phyloP scores from a whole-genome alignment of 495 filamentous ascomycete genomes.

The Xylaria flabelliformis region DNA sequence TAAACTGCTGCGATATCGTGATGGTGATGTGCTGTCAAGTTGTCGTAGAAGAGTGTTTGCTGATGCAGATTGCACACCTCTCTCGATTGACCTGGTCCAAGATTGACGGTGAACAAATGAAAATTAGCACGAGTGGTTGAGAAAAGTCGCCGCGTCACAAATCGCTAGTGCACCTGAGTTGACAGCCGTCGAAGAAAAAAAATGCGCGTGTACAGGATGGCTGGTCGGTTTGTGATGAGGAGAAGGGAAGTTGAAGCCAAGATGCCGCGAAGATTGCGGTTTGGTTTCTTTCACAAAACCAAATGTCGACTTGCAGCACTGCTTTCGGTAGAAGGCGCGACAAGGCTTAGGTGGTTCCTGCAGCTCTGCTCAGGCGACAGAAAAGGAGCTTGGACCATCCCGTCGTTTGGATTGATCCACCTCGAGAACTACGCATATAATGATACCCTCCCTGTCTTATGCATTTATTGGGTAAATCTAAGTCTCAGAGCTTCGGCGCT shows the following conservation, averaged over 20 bases:
- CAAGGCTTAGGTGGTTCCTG: constrained; percentile 11
- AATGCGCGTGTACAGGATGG: background rate
- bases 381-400: constrained; percentile 19
- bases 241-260: background rate
- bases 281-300: constrained; percentile 25
- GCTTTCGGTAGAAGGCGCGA: constrained; percentile 27
- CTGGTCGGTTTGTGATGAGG: background rate
- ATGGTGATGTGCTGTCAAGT: constrained; percentile 1
- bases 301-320: constrained; percentile 11
- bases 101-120: constrained; percentile 4
- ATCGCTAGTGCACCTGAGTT: background rate
- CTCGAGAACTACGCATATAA: too few relatives aligned
- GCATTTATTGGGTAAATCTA: background rate
- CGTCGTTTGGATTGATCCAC: background rate
- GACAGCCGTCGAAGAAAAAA: background rate
- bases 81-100: background rate
- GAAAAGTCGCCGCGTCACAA: constrained; percentile 14
- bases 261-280: background rate
- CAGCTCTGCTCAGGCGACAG: background rate
- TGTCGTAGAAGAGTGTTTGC: background rate
- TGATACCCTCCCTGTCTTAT: too few relatives aligned
- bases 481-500: too few relatives aligned
- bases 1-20: background rate
- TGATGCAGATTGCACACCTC: background rate
- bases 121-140: background rate